A percentile compares a stretch with the other conserved stretches of the same genome.
phyloP scores from a whole-genome alignment of 306 rosid genomes.

The Medicago truncatula region DNA sequence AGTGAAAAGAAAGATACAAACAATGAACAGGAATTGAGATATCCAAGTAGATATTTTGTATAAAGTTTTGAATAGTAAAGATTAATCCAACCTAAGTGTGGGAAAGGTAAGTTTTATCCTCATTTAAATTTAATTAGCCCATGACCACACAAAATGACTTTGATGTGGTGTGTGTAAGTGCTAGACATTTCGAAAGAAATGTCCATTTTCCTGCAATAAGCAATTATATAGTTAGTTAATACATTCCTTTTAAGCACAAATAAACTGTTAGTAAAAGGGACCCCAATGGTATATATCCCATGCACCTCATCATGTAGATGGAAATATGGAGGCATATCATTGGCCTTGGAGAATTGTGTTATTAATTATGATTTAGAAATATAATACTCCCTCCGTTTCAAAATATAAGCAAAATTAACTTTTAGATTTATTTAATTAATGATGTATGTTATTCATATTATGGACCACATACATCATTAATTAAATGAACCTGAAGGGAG shows the following conservation, averaged over 20 bases:
- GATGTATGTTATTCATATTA: too few species aligned
- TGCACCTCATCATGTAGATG: conserved; percentile 31
- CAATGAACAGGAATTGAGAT: conserved; percentile 15
- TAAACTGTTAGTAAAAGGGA: conserved; percentile 2
- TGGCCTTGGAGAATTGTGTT: conserved; percentile 32
- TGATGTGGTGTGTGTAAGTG: conserved; percentile 5
- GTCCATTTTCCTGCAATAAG: conserved; percentile 8
- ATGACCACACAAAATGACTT: conserved; percentile 41
- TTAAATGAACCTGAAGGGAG: too few species aligned
- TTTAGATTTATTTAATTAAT: too few species aligned
- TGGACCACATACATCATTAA: too few species aligned
- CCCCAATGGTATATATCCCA: conserved; percentile 13
- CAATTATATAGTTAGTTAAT: conserved; percentile 15
- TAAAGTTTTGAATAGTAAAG: conserved; percentile 10
- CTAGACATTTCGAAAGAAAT: conserved; percentile 10
- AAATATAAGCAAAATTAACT: too few species aligned
- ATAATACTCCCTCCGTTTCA: too few species aligned
- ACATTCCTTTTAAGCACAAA: conserved; percentile 42
- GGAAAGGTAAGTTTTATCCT: conserved; percentile 48
- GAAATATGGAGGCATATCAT: conserved; percentile 9
- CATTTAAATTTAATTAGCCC: background rate
- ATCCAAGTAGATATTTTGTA: conserved; percentile 31
- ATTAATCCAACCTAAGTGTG: conserved; percentile 16
- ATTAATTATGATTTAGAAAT: conserved; percentile 23
- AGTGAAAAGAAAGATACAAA: conserved; percentile 41